Percentiles rank a stretch among this genome's conserved stretches.
Evolutionary conservation across 2,329 filamentous ascomycete species (phyloP).

Genomic region (Hansfordia pulvinata): DNA sequence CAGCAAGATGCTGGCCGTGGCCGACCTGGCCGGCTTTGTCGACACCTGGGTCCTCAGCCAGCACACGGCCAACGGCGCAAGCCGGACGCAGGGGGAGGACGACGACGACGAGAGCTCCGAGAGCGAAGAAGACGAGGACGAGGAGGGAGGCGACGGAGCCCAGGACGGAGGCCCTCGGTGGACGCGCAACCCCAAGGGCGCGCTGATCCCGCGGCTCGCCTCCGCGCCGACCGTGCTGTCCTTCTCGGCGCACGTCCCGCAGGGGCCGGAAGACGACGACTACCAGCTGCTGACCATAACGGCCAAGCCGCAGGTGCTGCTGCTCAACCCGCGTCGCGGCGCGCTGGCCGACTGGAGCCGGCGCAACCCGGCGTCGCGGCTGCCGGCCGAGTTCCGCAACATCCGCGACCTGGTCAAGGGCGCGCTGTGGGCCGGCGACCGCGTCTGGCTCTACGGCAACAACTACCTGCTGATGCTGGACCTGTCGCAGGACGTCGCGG

Average conservation of each 20-base stretch:
- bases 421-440: slow-evolving; percentile 64
- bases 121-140: slow-evolving; percentile 28
- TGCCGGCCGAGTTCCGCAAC: slow-evolving; percentile 62
- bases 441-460: slow-evolving; percentile 79
- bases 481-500: slow-evolving; percentile 52
- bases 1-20: slow-evolving; percentile 63
- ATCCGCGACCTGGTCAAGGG: slow-evolving; percentile 74
- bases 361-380: slow-evolving; percentile 60
- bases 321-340: slow-evolving; percentile 69
- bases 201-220: slow-evolving; percentile 55
- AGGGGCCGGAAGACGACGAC: slow-evolving; percentile 22
- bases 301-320: slow-evolving; percentile 50
- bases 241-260: slow-evolving; percentile 41
- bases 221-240: slow-evolving; percentile 53
- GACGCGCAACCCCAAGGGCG: slow-evolving; percentile 58
- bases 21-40: slow-evolving; percentile 72
- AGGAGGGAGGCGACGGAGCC: slow-evolving; percentile 15
- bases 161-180: slow-evolving; percentile 45
- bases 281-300: slow-evolving; percentile 40
- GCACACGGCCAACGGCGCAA: slow-evolving; percentile 17
- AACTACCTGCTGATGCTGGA: slow-evolving; percentile 91
- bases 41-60: slow-evolving; percentile 72
- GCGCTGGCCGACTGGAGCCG: slow-evolving; percentile 75
- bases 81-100: no score
- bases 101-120: slow-evolving; percentile 23